Base-by-base conservation (phyloP, 208 protist genomes). In the Tritrichomonas musculus region DNA sequence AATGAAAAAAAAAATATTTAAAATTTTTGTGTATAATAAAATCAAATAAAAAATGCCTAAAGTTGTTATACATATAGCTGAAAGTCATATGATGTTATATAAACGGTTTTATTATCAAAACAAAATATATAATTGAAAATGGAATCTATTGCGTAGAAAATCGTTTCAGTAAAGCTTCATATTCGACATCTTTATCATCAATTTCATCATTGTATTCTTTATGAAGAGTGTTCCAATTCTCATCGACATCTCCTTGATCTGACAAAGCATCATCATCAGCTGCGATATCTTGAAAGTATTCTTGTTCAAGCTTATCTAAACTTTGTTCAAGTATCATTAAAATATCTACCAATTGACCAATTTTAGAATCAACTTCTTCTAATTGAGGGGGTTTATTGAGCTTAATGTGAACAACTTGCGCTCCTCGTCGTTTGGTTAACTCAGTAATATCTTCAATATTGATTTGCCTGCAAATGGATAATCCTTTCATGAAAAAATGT, bases 291-390 rank as follows among this genome's bases (percentile, higher is more conserved):
- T 88, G 77, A 47, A 88, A 88, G n/a, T 88, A 88, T 33, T 88
- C 77, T 57, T 88, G 77, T 30, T 88, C 77, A 57, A 88, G 41
- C 9, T 44, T 53, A 88, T 88, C 77, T 57, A 88, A 57, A 57
- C 47, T 88, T 50, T 57, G 47, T 27, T 88, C 77, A 33, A 88
- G 44, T 30, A 88, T 47, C 41, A 36, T 39, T 20, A 88, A 57
- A n/a, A 88, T 53, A 57, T 88, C 77, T 2, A 88, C 47, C 22
- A 88, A 36, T 88, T 88, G 44, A 53, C 33, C 41, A 39, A 88
- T 88, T 88, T 88, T 88, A 20, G 44, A n/a, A 57, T 88, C 77
- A 57, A 88, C 77, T 88, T 88, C 77, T n/a, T 88, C 77, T 39
- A 88, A 20, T 57, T 88, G 47, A 8, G 77, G 77, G 0, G 77